Evolutionary conservation across 495 filamentous ascomycete species (phyloP).

Genomic region (Trichoderma erinaceum): DNA sequence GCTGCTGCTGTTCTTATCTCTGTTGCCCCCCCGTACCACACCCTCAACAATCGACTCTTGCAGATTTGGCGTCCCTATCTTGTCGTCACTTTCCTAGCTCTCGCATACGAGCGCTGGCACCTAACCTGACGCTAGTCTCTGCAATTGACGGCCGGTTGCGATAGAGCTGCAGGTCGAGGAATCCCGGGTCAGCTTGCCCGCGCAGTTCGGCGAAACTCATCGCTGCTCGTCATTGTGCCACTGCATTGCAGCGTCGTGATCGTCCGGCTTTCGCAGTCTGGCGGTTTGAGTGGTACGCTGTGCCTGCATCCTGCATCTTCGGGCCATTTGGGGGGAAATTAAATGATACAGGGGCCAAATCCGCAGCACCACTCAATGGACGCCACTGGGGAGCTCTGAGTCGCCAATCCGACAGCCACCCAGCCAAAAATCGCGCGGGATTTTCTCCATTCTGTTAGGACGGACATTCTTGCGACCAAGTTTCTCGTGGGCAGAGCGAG

Average conservation of each 20-base stretch:
- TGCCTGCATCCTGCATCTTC: slow-evolving; percentile 9
- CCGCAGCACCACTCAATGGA: slow-evolving; percentile 12
- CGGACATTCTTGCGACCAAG: background rate
- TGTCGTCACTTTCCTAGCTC: background rate
- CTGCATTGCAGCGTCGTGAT: background rate
- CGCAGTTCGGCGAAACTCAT: background rate
- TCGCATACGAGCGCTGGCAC: background rate
- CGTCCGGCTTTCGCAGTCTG: background rate
- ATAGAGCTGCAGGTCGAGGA: background rate
- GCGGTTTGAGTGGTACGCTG: background rate
- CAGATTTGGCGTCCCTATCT: background rate
- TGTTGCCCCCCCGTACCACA: background rate
- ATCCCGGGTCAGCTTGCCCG: background rate
- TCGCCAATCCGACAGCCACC: background rate
- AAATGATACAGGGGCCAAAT: background rate
- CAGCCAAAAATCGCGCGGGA: slow-evolving; percentile 8
- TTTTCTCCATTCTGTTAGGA: background rate
- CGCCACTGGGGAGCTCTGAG: slow-evolving; percentile 2
- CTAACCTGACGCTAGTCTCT: background rate
- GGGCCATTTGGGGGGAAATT: slow-evolving; percentile 13
- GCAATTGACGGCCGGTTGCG: background rate
- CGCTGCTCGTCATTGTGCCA: background rate
- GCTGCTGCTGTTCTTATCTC: too few species aligned
- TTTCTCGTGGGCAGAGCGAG: background rate
- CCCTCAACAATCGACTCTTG: background rate